A percentile compares a stretch with the other conserved stretches of the same genome.
These are phyloP conservation scores for Euclidium syriacum DNA, from an alignment of 345 rosid species.

Conservation along the genomic window DNA sequence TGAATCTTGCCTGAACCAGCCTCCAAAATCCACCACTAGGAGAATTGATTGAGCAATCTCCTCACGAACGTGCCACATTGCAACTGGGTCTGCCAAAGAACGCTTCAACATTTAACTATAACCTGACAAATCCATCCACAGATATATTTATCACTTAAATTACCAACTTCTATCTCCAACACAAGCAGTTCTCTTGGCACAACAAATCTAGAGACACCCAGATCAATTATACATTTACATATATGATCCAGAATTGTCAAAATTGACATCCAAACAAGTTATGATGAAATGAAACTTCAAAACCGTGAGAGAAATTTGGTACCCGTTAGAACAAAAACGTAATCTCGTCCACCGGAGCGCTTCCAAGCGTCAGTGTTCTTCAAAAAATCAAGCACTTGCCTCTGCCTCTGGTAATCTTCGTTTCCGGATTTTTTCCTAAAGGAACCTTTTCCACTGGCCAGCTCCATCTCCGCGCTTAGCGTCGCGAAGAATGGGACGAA, in stretches of 20 bases:
- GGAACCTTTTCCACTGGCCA: slow-evolving; percentile 58
- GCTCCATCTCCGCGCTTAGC: slow-evolving; percentile 86
- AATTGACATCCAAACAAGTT: neutral
- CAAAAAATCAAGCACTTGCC: slow-evolving; percentile 51
- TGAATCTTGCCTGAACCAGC: slow-evolving; percentile 84
- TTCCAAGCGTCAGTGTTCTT: slow-evolving; percentile 71
- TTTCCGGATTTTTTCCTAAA: slow-evolving; percentile 70
- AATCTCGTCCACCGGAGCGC: slow-evolving; percentile 77
- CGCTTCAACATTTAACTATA: slow-evolving; percentile 72
- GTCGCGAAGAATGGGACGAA: slow-evolving; percentile 90
- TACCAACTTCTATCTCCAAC: too few relatives aligned
- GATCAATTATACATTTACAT: neutral
- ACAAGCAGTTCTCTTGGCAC: too few relatives aligned
- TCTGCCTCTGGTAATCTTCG: slow-evolving; percentile 78
- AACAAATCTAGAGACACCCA: neutral
- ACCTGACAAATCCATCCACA: slow-evolving; percentile 67
- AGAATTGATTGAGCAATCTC: slow-evolving; percentile 81
- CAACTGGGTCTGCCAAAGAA: slow-evolving; percentile 99
- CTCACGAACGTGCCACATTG: slow-evolving; percentile 91
- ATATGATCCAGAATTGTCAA: neutral
- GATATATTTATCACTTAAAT: slow-evolving; percentile 36
- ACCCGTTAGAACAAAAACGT: slow-evolving; percentile 94
- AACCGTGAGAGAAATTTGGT: neutral
- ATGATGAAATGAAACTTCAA: neutral
- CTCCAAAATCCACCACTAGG: slow-evolving; percentile 96